These are phyloP conservation scores for Scutellaria barbata DNA, from an alignment of 257 asterid genomes.

Conservation along the genomic window DNA sequence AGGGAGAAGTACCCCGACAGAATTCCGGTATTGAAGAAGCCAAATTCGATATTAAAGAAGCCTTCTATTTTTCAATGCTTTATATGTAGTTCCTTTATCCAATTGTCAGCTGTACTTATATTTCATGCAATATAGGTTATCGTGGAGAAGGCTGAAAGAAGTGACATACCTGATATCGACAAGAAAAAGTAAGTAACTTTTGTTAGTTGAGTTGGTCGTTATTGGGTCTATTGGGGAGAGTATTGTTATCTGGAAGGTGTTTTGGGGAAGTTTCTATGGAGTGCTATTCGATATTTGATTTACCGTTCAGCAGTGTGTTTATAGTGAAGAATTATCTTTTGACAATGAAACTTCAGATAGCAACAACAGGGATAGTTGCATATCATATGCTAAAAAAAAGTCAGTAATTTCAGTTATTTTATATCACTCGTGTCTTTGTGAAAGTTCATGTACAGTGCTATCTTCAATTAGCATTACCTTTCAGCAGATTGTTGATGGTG, in stretches of 20 bases:
- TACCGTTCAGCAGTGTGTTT: background rate
- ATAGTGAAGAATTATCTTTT: background rate
- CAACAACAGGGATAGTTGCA: conserved; percentile 8
- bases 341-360: no score
- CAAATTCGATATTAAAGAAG: background rate
- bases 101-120: conserved; percentile 2
- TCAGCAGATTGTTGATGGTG: background rate
- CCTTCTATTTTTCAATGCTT: background rate
- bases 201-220: background rate
- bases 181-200: conserved; percentile 77
- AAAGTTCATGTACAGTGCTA: background rate
- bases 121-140: conserved; percentile 61
- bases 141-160: conserved; percentile 92
- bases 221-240: background rate
- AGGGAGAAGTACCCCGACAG: conserved; percentile 98
- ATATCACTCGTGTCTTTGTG: background rate
- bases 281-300: background rate
- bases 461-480: background rate
- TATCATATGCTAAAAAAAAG: background rate
- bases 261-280: background rate
- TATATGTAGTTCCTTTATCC: background rate
- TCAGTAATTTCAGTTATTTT: background rate
- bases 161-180: conserved; percentile 92
- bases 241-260: no score
- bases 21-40: conserved; percentile 67